A percentile compares a stretch with the other conserved stretches of the same genome.
phyloP scores from a whole-genome alignment of 1,139 yeast genomes.

The Arxiozyma heterogenica region DNA sequence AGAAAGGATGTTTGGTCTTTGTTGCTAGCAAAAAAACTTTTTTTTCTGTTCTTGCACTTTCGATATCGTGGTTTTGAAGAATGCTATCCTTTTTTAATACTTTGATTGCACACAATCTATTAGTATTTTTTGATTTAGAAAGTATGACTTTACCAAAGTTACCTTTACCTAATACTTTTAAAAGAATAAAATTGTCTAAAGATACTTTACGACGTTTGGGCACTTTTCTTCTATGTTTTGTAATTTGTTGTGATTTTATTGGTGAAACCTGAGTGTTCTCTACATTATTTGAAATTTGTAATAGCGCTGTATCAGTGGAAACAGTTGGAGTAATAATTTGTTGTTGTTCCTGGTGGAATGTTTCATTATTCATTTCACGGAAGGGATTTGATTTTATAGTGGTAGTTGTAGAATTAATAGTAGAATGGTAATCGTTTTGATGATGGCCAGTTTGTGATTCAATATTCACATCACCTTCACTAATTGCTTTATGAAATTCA shows the following conservation, averaged over 20 bases:
- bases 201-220: conserved; percentile 58
- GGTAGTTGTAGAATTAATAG: conserved; percentile 3
- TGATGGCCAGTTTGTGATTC: background rate
- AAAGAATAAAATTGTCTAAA: conserved; percentile 83
- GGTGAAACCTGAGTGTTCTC: conserved; percentile 13
- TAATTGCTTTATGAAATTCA: conserved; percentile 5
- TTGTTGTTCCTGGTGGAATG: conserved; percentile 15
- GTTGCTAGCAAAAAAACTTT: conserved; percentile 87
- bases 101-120: conserved; percentile 81
- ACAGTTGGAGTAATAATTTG: background rate
- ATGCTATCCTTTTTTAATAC: conserved; percentile 92
- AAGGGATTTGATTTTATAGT: conserved; percentile 23
- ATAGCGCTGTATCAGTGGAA: background rate
- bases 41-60: conserved; percentile 88
- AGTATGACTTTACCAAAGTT: conserved; percentile 96
- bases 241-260: conserved; percentile 16
- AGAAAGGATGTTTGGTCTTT: conserved; percentile 83
- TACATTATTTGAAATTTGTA: background rate
- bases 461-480: background rate
- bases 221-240: conserved; percentile 21
- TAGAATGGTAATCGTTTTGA: background rate
- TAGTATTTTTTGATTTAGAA: conserved; percentile 75
- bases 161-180: conserved; percentile 94
- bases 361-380: conserved; percentile 21
- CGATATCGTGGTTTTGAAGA: conserved; percentile 91